These are phyloP conservation scores for Gracilariopsis chorda DNA, from an alignment of 23 red algal genomes.

Conservation along the genomic window DNA sequence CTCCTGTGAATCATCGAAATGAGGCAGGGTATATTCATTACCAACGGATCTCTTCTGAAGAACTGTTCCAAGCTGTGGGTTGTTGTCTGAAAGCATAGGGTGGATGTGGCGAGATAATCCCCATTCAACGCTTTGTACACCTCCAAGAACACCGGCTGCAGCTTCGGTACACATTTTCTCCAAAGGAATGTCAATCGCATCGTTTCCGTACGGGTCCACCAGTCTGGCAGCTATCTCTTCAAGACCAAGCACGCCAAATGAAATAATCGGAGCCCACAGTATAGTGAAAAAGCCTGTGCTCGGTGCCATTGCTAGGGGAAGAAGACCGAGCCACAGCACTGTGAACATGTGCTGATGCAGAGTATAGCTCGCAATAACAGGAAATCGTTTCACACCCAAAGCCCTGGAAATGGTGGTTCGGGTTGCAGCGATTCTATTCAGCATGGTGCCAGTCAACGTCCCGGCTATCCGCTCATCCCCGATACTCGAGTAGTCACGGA, in stretches of 20 bases:
- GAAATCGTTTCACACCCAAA: slow-evolving; percentile 26
- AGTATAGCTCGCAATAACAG: slow-evolving; percentile 27
- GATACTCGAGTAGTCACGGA: not conserved
- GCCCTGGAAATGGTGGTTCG: not conserved
- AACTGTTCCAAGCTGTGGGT: slow-evolving; percentile 1
- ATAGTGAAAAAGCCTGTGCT: slow-evolving; percentile 31
- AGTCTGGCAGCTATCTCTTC: slow-evolving; percentile 38
- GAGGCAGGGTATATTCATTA: slow-evolving; percentile 15
- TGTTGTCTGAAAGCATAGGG: not conserved
- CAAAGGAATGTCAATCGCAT: slow-evolving; percentile 47
- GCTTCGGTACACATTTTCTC: slow-evolving; percentile 9
- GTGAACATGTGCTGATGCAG: slow-evolving; percentile 33
- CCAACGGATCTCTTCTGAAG: not conserved
- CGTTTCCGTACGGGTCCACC: slow-evolving; percentile 33
- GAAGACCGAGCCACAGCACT: slow-evolving; percentile 20
- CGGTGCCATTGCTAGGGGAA: slow-evolving; percentile 40
- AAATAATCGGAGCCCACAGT: slow-evolving; percentile 44
- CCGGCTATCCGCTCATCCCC: not conserved
- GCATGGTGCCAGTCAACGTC: not conserved
- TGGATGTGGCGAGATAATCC: not conserved
- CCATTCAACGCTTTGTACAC: slow-evolving; percentile 7
- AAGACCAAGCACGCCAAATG: slow-evolving; percentile 31
- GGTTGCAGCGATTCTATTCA: not conserved
- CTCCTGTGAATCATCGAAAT: not conserved
- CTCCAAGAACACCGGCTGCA: not conserved